These are phyloP conservation scores for Paracoccidioides lutzii DNA, from an alignment of 2,329 filamentous ascomycete species.

Conservation along the genomic window DNA sequence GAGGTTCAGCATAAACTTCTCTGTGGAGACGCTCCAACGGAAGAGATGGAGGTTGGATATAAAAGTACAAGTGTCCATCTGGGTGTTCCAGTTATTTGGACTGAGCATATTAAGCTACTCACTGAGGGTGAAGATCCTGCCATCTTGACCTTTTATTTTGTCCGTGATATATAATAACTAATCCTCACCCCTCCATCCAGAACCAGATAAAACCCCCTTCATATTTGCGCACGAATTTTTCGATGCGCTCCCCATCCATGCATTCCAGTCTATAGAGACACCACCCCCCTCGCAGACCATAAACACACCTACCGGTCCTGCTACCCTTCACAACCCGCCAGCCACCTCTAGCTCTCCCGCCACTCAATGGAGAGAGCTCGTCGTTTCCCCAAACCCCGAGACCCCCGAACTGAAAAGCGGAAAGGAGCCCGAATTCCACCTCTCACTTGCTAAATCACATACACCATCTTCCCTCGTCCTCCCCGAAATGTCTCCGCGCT, in stretches of 20 bases:
- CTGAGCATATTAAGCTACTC: conserved; percentile 74
- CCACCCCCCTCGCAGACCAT: conserved; percentile 36
- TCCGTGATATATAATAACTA: conserved; percentile 5
- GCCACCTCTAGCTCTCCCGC: conserved; percentile 21
- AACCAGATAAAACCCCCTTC: conserved; percentile 63
- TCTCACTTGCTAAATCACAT: conserved; percentile 59
- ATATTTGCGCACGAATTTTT: conserved; percentile 98
- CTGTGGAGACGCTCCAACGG: conserved; percentile 56
- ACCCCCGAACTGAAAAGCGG: conserved; percentile 36
- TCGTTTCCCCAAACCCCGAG: conserved; percentile 56
- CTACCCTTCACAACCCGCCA: conserved; percentile 31
- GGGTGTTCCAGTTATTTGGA: conserved; percentile 69
- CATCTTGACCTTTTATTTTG: conserved; percentile 7
- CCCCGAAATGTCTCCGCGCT: conserved; percentile 67
- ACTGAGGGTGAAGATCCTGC: conserved; percentile 45
- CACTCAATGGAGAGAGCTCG: conserved; percentile 68
- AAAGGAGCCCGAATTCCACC: conserved; percentile 65
- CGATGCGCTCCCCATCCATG: conserved; percentile 90
- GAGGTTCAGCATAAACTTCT: conserved; percentile 67
- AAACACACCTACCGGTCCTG: conserved; percentile 36
- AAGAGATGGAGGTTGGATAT: conserved; percentile 60
- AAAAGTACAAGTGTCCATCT: conserved; percentile 65
- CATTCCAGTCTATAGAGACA: conserved; percentile 60
- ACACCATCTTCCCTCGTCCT: conserved; percentile 79
- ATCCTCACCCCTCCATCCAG: conserved; percentile 24